Evolutionary conservation across 2,329 filamentous ascomycete genomes (phyloP), one percentile per base, ranked within the genome.

Genomic region (Lachnellula suecica): DNA sequence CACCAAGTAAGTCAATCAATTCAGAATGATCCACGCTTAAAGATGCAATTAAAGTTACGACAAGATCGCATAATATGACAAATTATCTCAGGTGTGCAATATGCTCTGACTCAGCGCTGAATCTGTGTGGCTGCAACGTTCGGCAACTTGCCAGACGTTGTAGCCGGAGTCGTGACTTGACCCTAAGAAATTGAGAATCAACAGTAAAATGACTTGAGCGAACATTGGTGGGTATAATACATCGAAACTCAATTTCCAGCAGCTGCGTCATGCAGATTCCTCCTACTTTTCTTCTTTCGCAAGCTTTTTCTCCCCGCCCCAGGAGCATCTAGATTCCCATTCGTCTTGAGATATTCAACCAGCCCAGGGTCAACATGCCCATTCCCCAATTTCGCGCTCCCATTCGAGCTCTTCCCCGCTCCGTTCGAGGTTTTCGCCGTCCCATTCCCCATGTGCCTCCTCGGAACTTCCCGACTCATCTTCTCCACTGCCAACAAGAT

Each of bases 261-360:
- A 2, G 15, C 20, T 10, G 35, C 19, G 4, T 20, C n/a, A 19
- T 15, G 11, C 15, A 53, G 25, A 15, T 25, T 37, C 29, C 22
- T 40, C 34, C 47, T 35, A 37, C 52, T 55, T 20, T 49, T 54
- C 34, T 54, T 53, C 49, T 47, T 52, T 11, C 49, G 31, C 38
- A 55, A 42, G 23, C 27, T 48, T 42, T 40, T 49, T 40, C 41
- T 55, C 23, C 45, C 49, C 17, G 41, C 29, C 8, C 49, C 55
- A 19, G 43, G 44, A n/a, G 40, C 42, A 43, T 50, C 52, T 31
- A 54, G 35, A 20, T 52, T 47, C 11, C 34, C 48, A 25, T 44
- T 19, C 42, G 23, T 49, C 10, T 51, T 15, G 15, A 35, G 9
- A n/a, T 41, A 37, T 17, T 38, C 40, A 34, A 37, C 29, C 27